Base-by-base conservation (phyloP, 2,329 filamentous ascomycete genomes). In the Rutstroemia sydowiana region DNA sequence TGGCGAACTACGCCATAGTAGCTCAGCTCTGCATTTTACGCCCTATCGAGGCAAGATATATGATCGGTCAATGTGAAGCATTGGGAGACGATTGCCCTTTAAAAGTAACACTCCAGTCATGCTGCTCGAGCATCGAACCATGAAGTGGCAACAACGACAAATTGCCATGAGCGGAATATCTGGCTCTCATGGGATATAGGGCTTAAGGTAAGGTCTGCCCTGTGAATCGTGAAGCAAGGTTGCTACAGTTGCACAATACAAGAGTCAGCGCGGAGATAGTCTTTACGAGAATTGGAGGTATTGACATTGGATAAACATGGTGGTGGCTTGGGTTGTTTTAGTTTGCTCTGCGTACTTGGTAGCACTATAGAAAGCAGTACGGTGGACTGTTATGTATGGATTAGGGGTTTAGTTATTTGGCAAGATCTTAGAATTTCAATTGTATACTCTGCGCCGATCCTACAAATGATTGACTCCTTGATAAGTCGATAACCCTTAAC, bases 241-340 rank as follows among this genome's bases (percentile, higher is more conserved):
- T 42, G n/a, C 21, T 10, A 13, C 5, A 18, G 26, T 21, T 9
- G 39, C 18, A 8, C 30, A 13, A 13, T 7, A 13, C 30, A 23
- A 23, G 39, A 42, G 16, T 14, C 20, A 14, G 39, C 39, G 21
- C 39, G 39, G 39, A 41, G 39, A 41, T 41, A 14, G 13, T 41
- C 4, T 11, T 9, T 13, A 11, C 2, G 18, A 42, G 13, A 42
- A 26, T 14, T 8, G 21, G 14, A 14, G 18, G 13, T 14, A 10
- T 31, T 4, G 18, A 39, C 13, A 36, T 51, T 31, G 41, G 21
- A 45, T 31, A 14, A 36, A 26, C 18, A 31, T 31, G 23, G 41
- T 31, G n/a, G 37, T 40, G n/a, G 10, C 45, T 39, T 31, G 32
- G 48, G 31, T 51, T 46, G 26, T 51, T 21, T 31, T 28, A 13